Conservation (phyloP, 257 asterid genomes). For the Mitragyna speciosa region DNA sequence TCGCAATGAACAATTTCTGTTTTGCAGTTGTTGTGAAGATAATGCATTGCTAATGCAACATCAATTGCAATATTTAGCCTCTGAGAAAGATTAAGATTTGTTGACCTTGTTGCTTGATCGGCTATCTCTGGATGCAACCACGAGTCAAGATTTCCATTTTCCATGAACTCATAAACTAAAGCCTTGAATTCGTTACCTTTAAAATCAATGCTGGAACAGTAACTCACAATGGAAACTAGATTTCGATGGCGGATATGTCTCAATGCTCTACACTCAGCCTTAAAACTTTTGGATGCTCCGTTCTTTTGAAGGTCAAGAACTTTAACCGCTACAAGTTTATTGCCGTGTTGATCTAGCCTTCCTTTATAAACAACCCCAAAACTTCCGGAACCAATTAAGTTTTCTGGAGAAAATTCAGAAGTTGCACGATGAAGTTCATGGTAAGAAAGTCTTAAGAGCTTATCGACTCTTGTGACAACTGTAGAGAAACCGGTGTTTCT, state of each 20-base stretch:
- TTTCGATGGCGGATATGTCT: constrained; percentile 35
- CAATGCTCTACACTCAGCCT: too few relatives aligned
- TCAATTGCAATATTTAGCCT: constrained; percentile 27
- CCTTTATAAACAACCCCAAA: too few relatives aligned
- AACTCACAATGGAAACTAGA: constrained; percentile 31
- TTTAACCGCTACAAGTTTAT: constrained; percentile 28
- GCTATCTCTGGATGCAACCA: constrained; percentile 21
- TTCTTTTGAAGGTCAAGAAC: constrained; percentile 29
- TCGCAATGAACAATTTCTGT: too few relatives aligned
- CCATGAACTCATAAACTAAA: too few relatives aligned
- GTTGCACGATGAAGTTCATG: too few relatives aligned
- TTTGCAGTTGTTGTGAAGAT: too few relatives aligned
- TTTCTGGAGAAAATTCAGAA: too few relatives aligned
- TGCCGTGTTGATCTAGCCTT: constrained; percentile 10
- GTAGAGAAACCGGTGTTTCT: too few relatives aligned
- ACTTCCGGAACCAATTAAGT: constrained; percentile 38
- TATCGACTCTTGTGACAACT: too few relatives aligned
- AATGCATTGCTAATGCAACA: constrained; percentile 19
- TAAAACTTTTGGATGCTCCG: too few relatives aligned
- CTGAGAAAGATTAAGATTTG: constrained; percentile 9
- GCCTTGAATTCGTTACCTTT: constrained; percentile 1
- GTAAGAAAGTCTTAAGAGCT: too few relatives aligned
- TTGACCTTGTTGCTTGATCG: background rate
- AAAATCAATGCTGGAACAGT: constrained; percentile 30
- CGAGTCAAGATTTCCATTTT: too few relatives aligned